A percentile compares a stretch with the other conserved stretches of the same genome.
Evolutionary conservation across 2,329 filamentous ascomycete genomes (phyloP).

Genomic region (Lomentospora prolificans): DNA sequence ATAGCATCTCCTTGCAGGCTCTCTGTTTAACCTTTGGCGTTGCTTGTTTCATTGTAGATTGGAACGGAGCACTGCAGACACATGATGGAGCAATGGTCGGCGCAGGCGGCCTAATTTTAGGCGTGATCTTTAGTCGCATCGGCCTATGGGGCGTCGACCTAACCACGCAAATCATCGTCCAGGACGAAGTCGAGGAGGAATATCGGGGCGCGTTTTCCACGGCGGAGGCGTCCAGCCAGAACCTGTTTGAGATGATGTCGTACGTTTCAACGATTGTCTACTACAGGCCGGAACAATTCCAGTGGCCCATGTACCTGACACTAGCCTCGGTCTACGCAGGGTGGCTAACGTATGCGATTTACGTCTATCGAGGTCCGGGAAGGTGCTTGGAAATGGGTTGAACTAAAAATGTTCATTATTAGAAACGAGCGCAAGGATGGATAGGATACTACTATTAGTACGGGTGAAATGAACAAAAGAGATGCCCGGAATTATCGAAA

Average conservation of each 20-base stretch:
- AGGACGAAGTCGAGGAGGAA: conserved; percentile 45
- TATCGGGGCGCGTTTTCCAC: conserved; percentile 58
- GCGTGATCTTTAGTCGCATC: conserved; percentile 36
- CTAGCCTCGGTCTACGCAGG: background rate
- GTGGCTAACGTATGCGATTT: background rate
- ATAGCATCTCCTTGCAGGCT: conserved; percentile 61
- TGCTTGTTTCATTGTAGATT: background rate
- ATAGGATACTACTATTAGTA: too few relatives aligned
- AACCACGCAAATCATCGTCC: conserved; percentile 48
- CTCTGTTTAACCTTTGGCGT: conserved; percentile 34
- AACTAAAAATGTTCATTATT: background rate
- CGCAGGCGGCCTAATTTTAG: conserved; percentile 10
- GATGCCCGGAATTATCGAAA: too few relatives aligned
- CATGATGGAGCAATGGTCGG: conserved; percentile 7
- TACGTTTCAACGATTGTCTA: conserved; percentile 58
- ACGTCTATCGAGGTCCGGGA: background rate
- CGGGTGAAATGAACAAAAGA: too few relatives aligned
- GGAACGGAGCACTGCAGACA: conserved; percentile 31
- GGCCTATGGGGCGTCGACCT: conserved; percentile 55
- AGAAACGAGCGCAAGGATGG: too few relatives aligned
- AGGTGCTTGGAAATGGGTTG: background rate
- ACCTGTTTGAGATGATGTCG: conserved; percentile 58
- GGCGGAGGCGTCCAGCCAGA: conserved; percentile 59
- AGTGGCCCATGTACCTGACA: conserved; percentile 33
- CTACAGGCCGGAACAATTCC: conserved; percentile 52